Evolutionary conservation across 306 rosid genomes (phyloP), one percentile per base, ranked within the genome.

Genomic region (Parietaria judaica): DNA sequence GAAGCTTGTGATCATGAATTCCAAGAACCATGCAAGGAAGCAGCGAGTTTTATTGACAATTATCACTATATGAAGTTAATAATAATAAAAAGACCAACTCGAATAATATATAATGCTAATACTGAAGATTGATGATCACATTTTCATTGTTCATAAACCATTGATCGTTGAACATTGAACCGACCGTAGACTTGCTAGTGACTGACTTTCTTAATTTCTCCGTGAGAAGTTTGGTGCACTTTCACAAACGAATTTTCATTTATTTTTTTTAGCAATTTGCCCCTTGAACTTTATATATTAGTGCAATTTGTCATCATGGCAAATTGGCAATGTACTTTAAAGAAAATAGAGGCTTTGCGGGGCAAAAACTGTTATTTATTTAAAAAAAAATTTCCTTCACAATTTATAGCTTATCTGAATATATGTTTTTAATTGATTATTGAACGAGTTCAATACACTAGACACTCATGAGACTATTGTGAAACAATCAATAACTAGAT

Each of bases 161-260:
- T 49, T 49, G 53, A 10, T 49, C 6, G 10, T n/a, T 64, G 54
- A 11, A 39, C 6, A 45, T 52, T n/a, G 76, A 60, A 48, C 35
- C 11, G 68, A 67, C 71, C 70, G 47, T 6, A 15, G 70, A 64
- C 76, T 36, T 34, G 67, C 70, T 23, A 23, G 31, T 23, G 31
- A 23, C 31, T 67, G 74, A 67, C 68, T 54, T 13, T 31, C 15
- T 23, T 16, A 0, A 7, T 14, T 23, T 15, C 2, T 14, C 8
- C 35, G 51, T 58, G 66, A 66, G 5, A 37, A 6, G 7, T 46
- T 17, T 36, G 41, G n/a, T 9, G 4, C 17, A 35, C 6, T 4
- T 35, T 35, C 43, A 56, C 37, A 14, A 49, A n/a, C 53, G 8
- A 49, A 49, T 11, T 0, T 49, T 49, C 53, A 49, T 49, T 10